These are phyloP conservation scores for Penicillium rolfsii DNA, from an alignment of 2,329 filamentous ascomycete genomes.

Conservation along the genomic window DNA sequence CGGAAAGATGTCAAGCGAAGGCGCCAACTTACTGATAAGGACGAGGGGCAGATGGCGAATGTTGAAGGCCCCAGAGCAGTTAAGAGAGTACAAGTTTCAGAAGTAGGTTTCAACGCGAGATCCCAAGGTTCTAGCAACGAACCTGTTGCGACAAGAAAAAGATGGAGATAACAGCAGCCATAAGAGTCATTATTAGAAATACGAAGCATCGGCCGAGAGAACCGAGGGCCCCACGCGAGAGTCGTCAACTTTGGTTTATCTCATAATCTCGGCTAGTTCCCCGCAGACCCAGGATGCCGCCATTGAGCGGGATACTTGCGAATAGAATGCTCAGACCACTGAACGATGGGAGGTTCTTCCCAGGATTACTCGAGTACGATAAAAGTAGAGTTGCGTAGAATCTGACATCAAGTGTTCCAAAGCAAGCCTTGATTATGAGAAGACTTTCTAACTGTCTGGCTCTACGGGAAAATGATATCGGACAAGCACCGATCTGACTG, in stretches of 20 bases:
- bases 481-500: neutral
- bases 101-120: neutral
- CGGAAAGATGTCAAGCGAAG: constrained; percentile 2
- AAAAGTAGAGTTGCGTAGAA: neutral
- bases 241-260: neutral
- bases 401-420: neutral
- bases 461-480: neutral
- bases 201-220: constrained; percentile 20
- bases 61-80: neutral
- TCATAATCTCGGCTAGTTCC: constrained; percentile 20
- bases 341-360: neutral
- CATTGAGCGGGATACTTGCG: constrained; percentile 5
- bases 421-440: neutral
- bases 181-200: constrained; percentile 15
- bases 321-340: neutral
- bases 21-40: constrained; percentile 21
- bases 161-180: neutral
- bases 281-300: constrained; percentile 19
- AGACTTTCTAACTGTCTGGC: neutral
- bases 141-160: neutral
- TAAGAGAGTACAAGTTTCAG: neutral
- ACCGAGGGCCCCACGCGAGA: constrained; percentile 13
- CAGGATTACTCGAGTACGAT: no score
- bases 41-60: constrained; percentile 1
- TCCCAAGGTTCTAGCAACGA: neutral